A percentile compares a stretch with the other conserved stretches of the same genome.
These are phyloP conservation scores for Tuber aestivum DNA, from an alignment of 495 filamentous ascomycete genomes.

Conservation along the genomic window DNA sequence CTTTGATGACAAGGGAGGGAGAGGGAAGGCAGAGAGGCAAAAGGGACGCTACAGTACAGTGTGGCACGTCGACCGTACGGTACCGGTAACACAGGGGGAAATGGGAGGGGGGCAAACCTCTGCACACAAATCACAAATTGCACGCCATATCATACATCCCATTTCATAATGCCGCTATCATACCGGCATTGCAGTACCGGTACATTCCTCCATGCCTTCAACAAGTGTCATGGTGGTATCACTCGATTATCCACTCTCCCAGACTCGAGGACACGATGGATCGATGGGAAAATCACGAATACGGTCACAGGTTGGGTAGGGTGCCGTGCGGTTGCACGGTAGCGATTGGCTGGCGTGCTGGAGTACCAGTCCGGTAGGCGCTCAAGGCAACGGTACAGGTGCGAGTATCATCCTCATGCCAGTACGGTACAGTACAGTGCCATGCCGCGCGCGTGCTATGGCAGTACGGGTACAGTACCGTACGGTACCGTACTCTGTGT, in stretches of 20 bases:
- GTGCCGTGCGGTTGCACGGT: neutral
- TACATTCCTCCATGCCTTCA: neutral
- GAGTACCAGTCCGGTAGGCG: no score
- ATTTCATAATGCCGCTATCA: neutral
- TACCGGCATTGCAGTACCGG: no score
- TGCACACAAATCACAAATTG: neutral
- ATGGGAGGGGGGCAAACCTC: neutral
- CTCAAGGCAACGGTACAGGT: no score
- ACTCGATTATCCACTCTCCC: neutral
- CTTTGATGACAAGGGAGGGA: constrained; percentile 1
- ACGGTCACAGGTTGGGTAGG: neutral
- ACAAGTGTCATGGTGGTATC: neutral
- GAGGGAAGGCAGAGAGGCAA: constrained; percentile 7
- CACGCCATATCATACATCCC: neutral
- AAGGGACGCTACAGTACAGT: neutral
- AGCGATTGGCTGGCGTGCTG: neutral
- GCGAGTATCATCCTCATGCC: neutral
- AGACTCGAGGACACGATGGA: neutral
- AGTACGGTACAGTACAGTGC: neutral
- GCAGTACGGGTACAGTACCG: no score
- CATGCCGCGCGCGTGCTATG: neutral
- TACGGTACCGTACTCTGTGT: neutral
- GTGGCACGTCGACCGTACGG: no score
- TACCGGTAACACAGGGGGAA: neutral
- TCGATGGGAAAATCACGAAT: neutral